A percentile compares a stretch with the other conserved stretches of the same genome.
phyloP scores from a whole-genome alignment of 2,329 filamentous ascomycete genomes.

The Pseudocercospora musae region DNA sequence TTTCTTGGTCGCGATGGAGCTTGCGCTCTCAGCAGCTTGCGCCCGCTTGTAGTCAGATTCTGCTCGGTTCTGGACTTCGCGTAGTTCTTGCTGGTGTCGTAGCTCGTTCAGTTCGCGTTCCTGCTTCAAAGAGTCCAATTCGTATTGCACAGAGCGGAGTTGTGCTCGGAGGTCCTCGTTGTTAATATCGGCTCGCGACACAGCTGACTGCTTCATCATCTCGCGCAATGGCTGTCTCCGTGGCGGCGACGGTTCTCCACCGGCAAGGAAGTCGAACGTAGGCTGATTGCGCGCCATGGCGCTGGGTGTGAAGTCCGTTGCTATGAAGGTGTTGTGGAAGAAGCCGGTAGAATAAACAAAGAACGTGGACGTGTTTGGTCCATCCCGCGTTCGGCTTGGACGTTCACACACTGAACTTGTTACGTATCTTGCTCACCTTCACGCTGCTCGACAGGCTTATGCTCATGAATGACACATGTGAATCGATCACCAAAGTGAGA shows the following conservation, averaged over 20 bases:
- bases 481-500: no score
- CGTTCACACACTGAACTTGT: not conserved
- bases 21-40: constrained; percentile 52
- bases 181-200: constrained; percentile 36
- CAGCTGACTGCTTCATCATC: constrained; percentile 44
- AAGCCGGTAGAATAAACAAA: not conserved
- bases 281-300: constrained; percentile 39
- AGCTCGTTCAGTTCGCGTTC: constrained; percentile 78
- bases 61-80: constrained; percentile 74
- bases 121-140: constrained; percentile 80
- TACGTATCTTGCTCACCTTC: not conserved
- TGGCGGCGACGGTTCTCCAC: constrained; percentile 36
- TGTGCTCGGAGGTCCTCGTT: constrained; percentile 85
- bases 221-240: constrained; percentile 40
- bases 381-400: not conserved
- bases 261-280: constrained; percentile 50
- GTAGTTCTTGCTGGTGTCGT: constrained; percentile 77
- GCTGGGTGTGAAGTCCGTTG: not conserved
- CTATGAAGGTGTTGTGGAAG: not conserved
- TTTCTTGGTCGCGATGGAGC: constrained; percentile 52
- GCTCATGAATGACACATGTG: no score
- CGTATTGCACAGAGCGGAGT: constrained; percentile 82
- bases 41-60: constrained; percentile 77
- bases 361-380: not conserved
- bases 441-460: no score